Base-by-base conservation (phyloP, 805 yeast species). In the Wickerhamiella siamensis region DNA sequence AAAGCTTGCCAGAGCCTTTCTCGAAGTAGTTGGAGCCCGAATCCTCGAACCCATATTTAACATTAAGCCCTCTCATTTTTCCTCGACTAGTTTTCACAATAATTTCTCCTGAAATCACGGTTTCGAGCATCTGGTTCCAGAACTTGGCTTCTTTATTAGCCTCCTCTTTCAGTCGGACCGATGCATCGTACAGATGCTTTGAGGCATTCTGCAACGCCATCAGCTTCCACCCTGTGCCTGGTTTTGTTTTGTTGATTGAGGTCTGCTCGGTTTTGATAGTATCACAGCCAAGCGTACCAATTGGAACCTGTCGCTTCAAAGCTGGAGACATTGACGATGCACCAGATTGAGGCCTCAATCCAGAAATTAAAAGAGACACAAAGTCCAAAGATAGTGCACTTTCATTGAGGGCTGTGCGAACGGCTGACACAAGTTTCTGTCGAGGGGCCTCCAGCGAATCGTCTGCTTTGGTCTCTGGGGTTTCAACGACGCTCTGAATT, bases 31-130 rank as follows among this genome's bases (percentile, higher is more conserved):
- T 72, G 1, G 94, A 82, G 0, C 97, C 98, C 0, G 94, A 76
- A 58, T 87, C 96, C 15, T 80, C 87, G 62, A 74, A 88, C 0
- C 97, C 97, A 55, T 81, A 91, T 52, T 82, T 83, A 31, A 88
- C 79, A 3, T 88, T 93, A 34, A 87, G 63, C 8, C 74, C 71
- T 16, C 74, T 66, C 0, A 68, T 58, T 5, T 68, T 66, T 5
- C 75, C 76, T 43, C 73, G 77, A 41, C 76, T 69, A 20, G 78
- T 67, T 50, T 80, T 82, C 53, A 79, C 77, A 10, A 87, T 58
- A 1, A 77, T 75, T 54, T 83, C 94, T 43, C 69, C 70, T 17
- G 52, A 49, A 26, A 56, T 53, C 6, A 60, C 70, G 3, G 70
- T 61, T 5, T 61, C 59, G 17, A 62, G 46, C 39, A 70, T 56